Evolutionary conservation across 2,329 filamentous ascomycete species (phyloP).

Genomic region (Arthrobotrys sinensis): DNA sequence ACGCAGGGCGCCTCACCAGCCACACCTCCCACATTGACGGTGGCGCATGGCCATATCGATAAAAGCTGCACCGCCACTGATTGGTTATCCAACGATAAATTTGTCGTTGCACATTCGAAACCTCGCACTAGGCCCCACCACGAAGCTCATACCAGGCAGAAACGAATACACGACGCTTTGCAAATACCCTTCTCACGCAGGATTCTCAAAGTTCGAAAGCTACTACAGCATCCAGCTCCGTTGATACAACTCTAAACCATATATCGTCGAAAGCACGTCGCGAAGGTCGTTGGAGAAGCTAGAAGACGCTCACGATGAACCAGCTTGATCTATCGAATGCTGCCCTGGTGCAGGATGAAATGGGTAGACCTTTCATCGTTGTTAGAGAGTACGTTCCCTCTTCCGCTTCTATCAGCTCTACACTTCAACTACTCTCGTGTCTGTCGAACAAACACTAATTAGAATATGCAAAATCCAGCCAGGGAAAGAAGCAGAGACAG

Average conservation of each 20-base stretch:
- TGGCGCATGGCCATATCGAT: constrained; percentile 46
- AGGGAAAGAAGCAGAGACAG: constrained; percentile 97
- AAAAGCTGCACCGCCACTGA: constrained; percentile 57
- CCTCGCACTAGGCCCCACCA: constrained; percentile 49
- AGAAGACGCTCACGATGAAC: constrained; percentile 45
- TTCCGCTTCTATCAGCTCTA: constrained; percentile 1
- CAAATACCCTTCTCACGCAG: constrained; percentile 7
- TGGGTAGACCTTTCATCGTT: constrained; percentile 96
- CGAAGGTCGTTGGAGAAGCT: constrained; percentile 37
- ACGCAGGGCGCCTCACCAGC: constrained; percentile 12
- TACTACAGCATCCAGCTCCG: neutral
- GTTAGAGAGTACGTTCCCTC: constrained; percentile 85
- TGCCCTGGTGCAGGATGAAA: constrained; percentile 93
- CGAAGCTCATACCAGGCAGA: constrained; percentile 34
- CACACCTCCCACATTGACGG: neutral
- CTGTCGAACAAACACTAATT: constrained; percentile 57
- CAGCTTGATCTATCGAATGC: constrained; percentile 67
- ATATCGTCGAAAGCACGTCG: constrained; percentile 24
- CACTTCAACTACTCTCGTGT: constrained; percentile 8
- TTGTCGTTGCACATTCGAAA: constrained; percentile 53
- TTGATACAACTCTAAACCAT: constrained; percentile 1
- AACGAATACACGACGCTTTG: constrained; percentile 24
- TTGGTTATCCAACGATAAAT: constrained; percentile 47
- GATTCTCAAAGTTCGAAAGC: constrained; percentile 16
- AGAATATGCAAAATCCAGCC: constrained; percentile 71